Base-by-base conservation (phyloP, 1,139 yeast genomes). In the Candida sp. region DNA sequence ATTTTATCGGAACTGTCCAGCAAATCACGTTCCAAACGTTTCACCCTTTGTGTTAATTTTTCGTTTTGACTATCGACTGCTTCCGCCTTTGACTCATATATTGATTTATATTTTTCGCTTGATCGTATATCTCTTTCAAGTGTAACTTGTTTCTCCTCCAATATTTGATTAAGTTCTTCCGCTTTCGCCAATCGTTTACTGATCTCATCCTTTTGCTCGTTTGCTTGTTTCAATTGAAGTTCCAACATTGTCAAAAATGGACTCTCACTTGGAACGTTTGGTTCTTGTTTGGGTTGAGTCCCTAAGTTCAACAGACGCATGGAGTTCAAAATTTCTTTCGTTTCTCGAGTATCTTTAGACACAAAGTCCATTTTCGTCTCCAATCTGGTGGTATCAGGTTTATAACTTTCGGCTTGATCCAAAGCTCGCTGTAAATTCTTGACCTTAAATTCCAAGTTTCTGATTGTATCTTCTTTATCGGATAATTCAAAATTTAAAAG, bases 211-310 rank as follows among this genome's bases (percentile, higher is more conserved):
- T 35, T 29, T 6, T 34, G 21, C 35, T 27, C 32, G 5, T 33
- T 8, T 15, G 43, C 43, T 37, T 41, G 40, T 22, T 41, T 38
- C 19, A 41, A 25, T 37, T 41, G 43, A 25, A 36, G 33, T 22
- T 41, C 43, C 19, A 41, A 27, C 33, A 41, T n/a, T 32, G 11
- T 6, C 34, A 32, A n/a, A 12, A 32, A 32, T n/a, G 34, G 34
- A 12, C 19, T 32, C 6, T 32, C 34, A 32, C n/a, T 7, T 12
- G 12, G 6, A 32, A 6, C 6, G 11, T n/a, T 12, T 5, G 19
- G 19, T 11, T 32, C 34, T 32, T 32, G 34, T 32, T 32, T 32
- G 19, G 19, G 19, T 12, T 32, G 34, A 32, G 6, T 12, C 19
- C 34, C 34, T 6, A 32, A 11, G 6, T 32, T 32, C 34, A 32